These are phyloP conservation scores for Nakazawaea ishiwadae DNA, from an alignment of 805 yeast genomes.

Conservation along the genomic window DNA sequence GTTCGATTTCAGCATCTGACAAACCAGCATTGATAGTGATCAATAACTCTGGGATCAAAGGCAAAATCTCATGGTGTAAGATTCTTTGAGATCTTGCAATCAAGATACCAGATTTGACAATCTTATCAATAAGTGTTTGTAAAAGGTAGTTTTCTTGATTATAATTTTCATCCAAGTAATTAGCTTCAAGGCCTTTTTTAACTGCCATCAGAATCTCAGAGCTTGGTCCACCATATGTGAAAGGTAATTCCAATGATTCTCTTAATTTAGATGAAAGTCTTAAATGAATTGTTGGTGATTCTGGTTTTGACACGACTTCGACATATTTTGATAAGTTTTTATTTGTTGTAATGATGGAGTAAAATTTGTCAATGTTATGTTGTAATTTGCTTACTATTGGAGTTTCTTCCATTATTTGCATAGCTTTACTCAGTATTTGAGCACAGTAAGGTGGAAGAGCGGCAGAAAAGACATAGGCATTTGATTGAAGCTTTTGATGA, in stretches of 20 bases:
- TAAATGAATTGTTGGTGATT: constrained; percentile 69
- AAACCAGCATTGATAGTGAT: constrained; percentile 45
- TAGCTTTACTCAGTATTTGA: constrained; percentile 49
- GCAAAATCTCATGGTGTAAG: constrained; percentile 69
- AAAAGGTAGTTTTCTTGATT: constrained; percentile 57
- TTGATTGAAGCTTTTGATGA: constrained; percentile 88
- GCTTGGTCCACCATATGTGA: constrained; percentile 42
- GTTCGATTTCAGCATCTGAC: constrained; percentile 36
- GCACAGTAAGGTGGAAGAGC: constrained; percentile 92
- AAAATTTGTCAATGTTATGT: constrained; percentile 33
- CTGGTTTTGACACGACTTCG: constrained; percentile 48
- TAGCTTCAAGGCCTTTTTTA: constrained; percentile 36
- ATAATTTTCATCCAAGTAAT: constrained; percentile 35
- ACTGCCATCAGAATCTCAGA: constrained; percentile 38
- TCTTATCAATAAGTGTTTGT: constrained; percentile 59
- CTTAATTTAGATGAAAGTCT: constrained; percentile 46
- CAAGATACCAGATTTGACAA: constrained; percentile 50
- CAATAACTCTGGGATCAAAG: constrained; percentile 58
- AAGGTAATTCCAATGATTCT: constrained; percentile 40
- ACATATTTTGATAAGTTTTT: constrained; percentile 32
- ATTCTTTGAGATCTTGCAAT: constrained; percentile 55
- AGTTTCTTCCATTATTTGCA: constrained; percentile 41
- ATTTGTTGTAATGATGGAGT: constrained; percentile 37
- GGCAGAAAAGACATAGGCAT: constrained; percentile 91
- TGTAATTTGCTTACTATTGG: constrained; percentile 32